Evolutionary conservation across 257 asterid genomes (phyloP), one percentile per base, ranked within the genome.

Genomic region (Misopates orontium): DNA sequence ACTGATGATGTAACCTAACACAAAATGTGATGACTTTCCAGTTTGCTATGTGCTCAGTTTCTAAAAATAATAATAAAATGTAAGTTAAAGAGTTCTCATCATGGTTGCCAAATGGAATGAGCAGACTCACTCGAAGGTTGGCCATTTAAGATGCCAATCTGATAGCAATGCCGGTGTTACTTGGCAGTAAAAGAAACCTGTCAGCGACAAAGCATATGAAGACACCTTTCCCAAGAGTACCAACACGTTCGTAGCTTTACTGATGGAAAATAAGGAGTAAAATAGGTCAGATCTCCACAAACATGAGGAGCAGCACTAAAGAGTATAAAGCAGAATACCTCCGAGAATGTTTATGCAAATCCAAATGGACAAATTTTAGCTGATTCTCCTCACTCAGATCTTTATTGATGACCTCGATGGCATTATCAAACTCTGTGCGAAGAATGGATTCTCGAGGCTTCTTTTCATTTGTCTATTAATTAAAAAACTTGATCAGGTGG

Each of bases 131-230:
- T 80, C 87, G 64, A 69, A 70, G 67, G 69, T 71, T 56, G 89
- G 87, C 75, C 84, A 75, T 73, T 73, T 72, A 70, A 80, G 79
- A 69, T 72, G 75, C 67, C 87, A 86, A 23, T 81, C 95, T 5
- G 64, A 32, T 39, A 17, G 64, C 36, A 36, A 48, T 6, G 82
- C 70, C 32, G 86, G 77, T 56, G 87, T 65, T 55, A 80, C 85
- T 83, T 83, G 95, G 62, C 83, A 87, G 78, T 86, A 87, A 85
- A 93, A 93, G 75, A 93, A 83, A 61, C 95, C 96, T 52, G 99
- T 90, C 78, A 93, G 79, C 59, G 82, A 80, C 83, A 93, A 79
- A 40, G 99, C 95, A 78, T 93, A 90, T 45, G 90, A 80, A 71
- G 97, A 97, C 84, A 84, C 95, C 83, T 74, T 93, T 55, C 96